phyloP scores from a whole-genome alignment of 495 filamentous ascomycete genomes.

The Penicillium longicatenatum region DNA sequence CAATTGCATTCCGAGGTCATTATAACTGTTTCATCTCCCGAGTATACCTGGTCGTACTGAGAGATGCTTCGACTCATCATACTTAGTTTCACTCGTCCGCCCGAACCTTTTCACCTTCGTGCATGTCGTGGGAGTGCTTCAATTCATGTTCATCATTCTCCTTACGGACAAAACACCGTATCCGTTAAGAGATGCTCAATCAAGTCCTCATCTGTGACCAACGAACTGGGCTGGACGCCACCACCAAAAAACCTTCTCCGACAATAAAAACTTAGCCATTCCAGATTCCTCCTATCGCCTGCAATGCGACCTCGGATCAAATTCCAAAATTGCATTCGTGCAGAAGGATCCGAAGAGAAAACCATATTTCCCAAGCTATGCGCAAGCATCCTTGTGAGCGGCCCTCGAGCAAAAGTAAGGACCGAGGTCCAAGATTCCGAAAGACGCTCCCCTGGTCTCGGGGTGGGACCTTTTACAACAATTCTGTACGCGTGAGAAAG shows the following conservation, averaged over 20 bases:
- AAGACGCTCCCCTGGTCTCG: not conserved
- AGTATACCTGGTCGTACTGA: not conserved
- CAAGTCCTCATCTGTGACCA: not conserved
- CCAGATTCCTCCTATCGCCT: not conserved
- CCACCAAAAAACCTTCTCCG: not conserved
- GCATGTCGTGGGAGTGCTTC: too few species aligned
- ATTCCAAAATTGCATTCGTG: not conserved
- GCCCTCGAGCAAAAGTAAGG: not conserved
- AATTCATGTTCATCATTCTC: too few species aligned
- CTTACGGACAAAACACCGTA: not conserved
- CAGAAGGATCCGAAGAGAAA: not conserved
- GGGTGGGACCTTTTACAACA: not conserved
- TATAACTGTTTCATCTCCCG: not conserved
- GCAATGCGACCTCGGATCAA: not conserved
- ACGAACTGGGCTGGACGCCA: not conserved
- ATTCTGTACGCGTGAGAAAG: not conserved
- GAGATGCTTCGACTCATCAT: not conserved
- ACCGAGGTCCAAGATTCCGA: not conserved
- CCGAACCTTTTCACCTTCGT: too few species aligned
- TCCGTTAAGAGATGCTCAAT: not conserved
- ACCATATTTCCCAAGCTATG: not conserved
- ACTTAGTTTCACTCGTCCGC: too few species aligned
- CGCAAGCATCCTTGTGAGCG: not conserved
- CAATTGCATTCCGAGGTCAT: conserved; percentile 15
- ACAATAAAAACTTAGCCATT: not conserved